Evolutionary conservation across 163 green algal genomes (phyloP).

Genomic region (Volvox carteri): DNA sequence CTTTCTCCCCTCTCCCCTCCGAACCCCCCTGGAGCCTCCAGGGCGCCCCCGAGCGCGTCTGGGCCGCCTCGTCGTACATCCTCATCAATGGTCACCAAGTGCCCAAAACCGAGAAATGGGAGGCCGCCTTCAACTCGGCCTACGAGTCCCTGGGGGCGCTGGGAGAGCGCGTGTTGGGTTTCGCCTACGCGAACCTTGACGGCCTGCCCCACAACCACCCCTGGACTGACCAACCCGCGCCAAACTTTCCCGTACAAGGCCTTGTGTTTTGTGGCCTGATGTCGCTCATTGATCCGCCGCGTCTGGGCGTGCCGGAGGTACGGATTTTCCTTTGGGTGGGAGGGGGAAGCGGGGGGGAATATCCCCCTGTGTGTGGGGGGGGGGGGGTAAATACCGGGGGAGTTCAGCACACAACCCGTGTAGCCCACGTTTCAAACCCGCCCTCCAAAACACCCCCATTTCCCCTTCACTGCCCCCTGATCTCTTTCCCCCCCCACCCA

Average conservation of each 20-base stretch:
- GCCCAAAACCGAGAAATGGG: slow-evolving; percentile 68
- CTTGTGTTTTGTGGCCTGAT: slow-evolving; percentile 84
- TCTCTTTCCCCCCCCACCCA: not conserved
- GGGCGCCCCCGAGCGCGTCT: slow-evolving; percentile 68
- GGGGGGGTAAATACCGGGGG: too few relatives aligned
- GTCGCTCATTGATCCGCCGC: slow-evolving; percentile 83
- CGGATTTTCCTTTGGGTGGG: not conserved
- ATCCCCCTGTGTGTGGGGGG: too few relatives aligned
- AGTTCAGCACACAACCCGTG: too few relatives aligned
- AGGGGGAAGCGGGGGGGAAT: too few relatives aligned
- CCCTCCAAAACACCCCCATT: not conserved
- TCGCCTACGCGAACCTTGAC: slow-evolving; percentile 73
- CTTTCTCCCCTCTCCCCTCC: too few relatives aligned
- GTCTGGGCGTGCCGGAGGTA: slow-evolving; percentile 80
- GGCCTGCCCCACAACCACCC: slow-evolving; percentile 67
- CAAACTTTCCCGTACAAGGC: slow-evolving; percentile 78
- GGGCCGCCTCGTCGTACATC: slow-evolving; percentile 74
- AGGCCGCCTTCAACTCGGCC: slow-evolving; percentile 69
- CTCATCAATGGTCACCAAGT: slow-evolving; percentile 74
- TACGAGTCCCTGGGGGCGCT: slow-evolving; percentile 83
- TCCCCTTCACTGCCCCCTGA: too few relatives aligned
- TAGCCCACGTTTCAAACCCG: too few relatives aligned
- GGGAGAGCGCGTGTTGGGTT: slow-evolving; percentile 87
- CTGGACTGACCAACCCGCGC: slow-evolving; percentile 80
- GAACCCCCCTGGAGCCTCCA: too few relatives aligned